Conservation (phyloP, 2,329 filamentous ascomycete species). For the Cladosporium halotolerans region DNA sequence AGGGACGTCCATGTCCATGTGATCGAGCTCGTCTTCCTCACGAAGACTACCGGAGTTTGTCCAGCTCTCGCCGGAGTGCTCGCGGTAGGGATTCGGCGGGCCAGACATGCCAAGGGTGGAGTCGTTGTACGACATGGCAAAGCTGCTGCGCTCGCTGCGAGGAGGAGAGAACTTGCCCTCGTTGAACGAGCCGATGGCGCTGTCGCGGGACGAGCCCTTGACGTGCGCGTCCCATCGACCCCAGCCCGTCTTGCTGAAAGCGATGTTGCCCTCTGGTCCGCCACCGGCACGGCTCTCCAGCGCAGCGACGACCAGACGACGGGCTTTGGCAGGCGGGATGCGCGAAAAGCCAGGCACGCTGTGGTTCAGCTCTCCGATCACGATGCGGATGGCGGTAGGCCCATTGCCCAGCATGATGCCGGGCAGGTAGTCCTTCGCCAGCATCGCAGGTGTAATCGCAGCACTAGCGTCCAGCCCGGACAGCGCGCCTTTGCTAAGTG, state of each 20-base stretch:
- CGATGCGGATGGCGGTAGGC: constrained; percentile 85
- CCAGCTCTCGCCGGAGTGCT: constrained; percentile 52
- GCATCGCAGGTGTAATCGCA: constrained; percentile 74
- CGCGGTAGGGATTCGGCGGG: constrained; percentile 20
- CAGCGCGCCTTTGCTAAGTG: constrained; percentile 46
- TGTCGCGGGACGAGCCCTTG: constrained; percentile 45
- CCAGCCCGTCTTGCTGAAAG: constrained; percentile 96
- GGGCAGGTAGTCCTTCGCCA: constrained; percentile 85
- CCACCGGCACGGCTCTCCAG: constrained; percentile 69
- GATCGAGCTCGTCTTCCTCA: constrained; percentile 45
- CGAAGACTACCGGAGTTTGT: constrained; percentile 63
- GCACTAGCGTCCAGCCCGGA: constrained; percentile 64
- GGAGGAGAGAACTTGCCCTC: constrained; percentile 41
- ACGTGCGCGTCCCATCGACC: constrained; percentile 86
- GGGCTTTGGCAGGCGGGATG: constrained; percentile 82
- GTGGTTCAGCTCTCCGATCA: constrained; percentile 90
- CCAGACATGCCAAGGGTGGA: constrained; percentile 28
- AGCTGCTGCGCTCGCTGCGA: constrained; percentile 41
- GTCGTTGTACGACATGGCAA: constrained; percentile 29
- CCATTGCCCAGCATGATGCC: constrained; percentile 85
- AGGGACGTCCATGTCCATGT: constrained; percentile 58
- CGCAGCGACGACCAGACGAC: constrained; percentile 85
- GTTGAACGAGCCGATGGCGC: constrained; percentile 33
- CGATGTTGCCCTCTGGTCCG: constrained; percentile 61
- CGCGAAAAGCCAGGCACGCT: constrained; percentile 87